phyloP scores from a whole-genome alignment of 176 grass and related monocot genomes.

The Aegilops longissima region DNA sequence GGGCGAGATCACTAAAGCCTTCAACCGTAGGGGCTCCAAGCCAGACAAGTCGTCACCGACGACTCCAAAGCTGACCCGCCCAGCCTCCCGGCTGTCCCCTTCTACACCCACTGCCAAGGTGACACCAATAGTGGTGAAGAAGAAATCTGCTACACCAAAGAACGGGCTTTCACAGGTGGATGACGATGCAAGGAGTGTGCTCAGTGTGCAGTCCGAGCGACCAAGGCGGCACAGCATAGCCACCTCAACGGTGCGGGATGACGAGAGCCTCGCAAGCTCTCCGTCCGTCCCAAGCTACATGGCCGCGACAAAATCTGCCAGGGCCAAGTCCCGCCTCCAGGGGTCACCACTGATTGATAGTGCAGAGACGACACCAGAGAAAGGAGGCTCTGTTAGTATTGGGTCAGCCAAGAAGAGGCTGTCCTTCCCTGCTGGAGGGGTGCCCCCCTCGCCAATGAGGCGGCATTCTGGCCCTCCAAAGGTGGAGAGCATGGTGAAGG shows the following conservation, averaged over 20 bases:
- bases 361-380: constrained; percentile 57
- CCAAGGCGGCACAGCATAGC: constrained; percentile 82
- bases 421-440: constrained; percentile 64
- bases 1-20: constrained; percentile 91
- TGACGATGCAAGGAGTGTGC: constrained; percentile 60
- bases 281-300: constrained; percentile 77
- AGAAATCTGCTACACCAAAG: constrained; percentile 62
- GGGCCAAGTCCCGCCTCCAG: constrained; percentile 72
- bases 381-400: constrained; percentile 31
- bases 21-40: constrained; percentile 64
- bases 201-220: constrained; percentile 69
- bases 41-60: constrained; percentile 53
- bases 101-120: constrained; percentile 55
- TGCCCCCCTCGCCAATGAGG: constrained; percentile 44
- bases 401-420: constrained; percentile 74
- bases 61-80: constrained; percentile 48
- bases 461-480: constrained; percentile 89
- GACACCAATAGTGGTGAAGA: constrained; percentile 43
- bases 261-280: constrained; percentile 76
- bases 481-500: constrained; percentile 54
- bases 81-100: constrained; percentile 48
- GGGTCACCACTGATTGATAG: constrained; percentile 40
- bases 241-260: constrained; percentile 48
- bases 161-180: constrained; percentile 42
- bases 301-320: constrained; percentile 85